A percentile compares a stretch with the other conserved stretches of the same genome.
Evolutionary conservation across 179 eudicot species (phyloP).

Genomic region (Drosera spatulata): DNA sequence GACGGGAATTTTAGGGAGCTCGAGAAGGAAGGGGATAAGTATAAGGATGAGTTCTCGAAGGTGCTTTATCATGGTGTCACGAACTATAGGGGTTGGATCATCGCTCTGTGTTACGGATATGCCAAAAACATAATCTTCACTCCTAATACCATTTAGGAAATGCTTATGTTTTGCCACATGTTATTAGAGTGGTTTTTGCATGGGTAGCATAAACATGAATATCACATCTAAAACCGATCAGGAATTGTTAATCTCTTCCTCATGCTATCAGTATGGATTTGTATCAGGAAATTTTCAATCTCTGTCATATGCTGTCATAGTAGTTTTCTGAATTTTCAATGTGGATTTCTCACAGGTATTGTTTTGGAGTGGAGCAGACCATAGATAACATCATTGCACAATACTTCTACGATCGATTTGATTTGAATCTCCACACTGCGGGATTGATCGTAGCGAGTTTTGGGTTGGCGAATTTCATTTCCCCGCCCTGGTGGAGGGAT

Average conservation of each 20-base stretch:
- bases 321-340: no score
- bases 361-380: slow-evolving; percentile 82
- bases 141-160: no score
- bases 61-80: slow-evolving; percentile 32
- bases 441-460: slow-evolving; percentile 81
- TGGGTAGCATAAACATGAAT: no score
- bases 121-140: no score
- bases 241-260: no score
- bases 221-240: no score
- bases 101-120: slow-evolving; percentile 76
- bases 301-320: no score
- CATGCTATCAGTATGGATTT: no score
- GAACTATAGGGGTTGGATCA: slow-evolving; percentile 80
- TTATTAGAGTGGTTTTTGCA: no score
- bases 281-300: no score
- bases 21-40: slow-evolving; percentile 46
- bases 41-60: slow-evolving; percentile 34
- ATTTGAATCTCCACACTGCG: slow-evolving; percentile 54
- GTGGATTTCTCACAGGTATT: no score
- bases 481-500: slow-evolving; percentile 82
- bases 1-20: slow-evolving; percentile 56
- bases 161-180: no score
- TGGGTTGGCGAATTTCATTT: slow-evolving; percentile 62
- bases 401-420: slow-evolving; percentile 63
- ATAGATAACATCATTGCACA: slow-evolving; percentile 80